phyloP scores from a whole-genome alignment of 768 basidiomycete species.

The Suillus luteus region DNA sequence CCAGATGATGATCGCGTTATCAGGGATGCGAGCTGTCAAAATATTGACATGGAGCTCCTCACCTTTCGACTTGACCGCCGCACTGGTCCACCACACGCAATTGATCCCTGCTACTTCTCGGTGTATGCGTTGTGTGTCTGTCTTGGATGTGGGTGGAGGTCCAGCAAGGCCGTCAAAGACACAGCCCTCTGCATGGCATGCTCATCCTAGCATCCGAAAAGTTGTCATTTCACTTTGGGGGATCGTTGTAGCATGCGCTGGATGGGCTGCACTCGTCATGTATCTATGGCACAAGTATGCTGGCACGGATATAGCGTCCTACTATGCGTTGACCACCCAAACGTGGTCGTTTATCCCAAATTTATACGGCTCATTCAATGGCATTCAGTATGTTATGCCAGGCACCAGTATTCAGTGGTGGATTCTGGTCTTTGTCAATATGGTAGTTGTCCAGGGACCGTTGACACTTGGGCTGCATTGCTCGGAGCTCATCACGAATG shows the following conservation, averaged over 20 bases:
- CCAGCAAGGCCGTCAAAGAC: conserved; percentile 18
- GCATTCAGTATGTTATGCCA: conserved; percentile 20
- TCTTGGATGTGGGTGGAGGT: conserved; percentile 4
- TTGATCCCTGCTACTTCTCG: conserved; percentile 22
- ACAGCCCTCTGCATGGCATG: conserved; percentile 33
- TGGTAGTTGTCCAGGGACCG: conserved; percentile 30
- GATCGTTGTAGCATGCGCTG: conserved; percentile 23
- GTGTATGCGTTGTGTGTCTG: conserved; percentile 31
- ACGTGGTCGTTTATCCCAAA: conserved; percentile 31
- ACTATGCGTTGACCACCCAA: accelerated
- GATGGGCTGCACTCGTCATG: conserved; percentile 24
- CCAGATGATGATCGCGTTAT: conserved; percentile 28
- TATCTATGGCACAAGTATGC: background rate
- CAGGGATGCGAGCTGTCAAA: conserved; percentile 23
- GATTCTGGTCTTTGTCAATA: conserved; percentile 27
- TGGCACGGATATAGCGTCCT: accelerated
- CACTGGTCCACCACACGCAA: conserved; percentile 30
- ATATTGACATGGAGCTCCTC: conserved; percentile 37
- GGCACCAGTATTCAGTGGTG: conserved; percentile 25
- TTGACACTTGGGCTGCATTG: conserved; percentile 32
- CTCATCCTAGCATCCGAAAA: conserved; percentile 26
- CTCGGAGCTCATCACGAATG: conserved; percentile 30
- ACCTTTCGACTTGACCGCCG: conserved; percentile 33
- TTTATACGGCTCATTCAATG: too few relatives aligned
- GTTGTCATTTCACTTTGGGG: conserved; percentile 26